Percentiles rank a stretch among this genome's conserved stretches.
Evolutionary conservation across 75 land plant species (phyloP).

Genomic region (Pseudotsuga menziesii): DNA sequence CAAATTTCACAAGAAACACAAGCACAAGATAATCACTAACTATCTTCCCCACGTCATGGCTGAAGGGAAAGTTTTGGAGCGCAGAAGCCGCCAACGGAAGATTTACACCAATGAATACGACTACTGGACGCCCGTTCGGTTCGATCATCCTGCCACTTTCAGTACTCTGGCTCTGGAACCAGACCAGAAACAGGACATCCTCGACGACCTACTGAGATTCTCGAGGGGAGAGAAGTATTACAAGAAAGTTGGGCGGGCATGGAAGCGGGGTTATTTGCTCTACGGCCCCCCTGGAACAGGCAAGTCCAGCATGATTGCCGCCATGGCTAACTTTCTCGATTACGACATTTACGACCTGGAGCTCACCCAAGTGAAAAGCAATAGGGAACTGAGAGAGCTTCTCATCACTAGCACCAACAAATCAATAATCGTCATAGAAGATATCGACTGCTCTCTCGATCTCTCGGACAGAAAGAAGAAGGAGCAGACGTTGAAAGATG

Average conservation of each 20-base stretch:
- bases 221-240: slow-evolving; percentile 30
- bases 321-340: slow-evolving; percentile 54
- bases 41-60: slow-evolving; percentile 33
- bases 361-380: slow-evolving; percentile 27
- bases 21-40: slow-evolving; percentile 15
- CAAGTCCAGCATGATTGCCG: slow-evolving; percentile 70
- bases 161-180: slow-evolving; percentile 39
- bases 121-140: slow-evolving; percentile 27
- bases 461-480: slow-evolving; percentile 10
- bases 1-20: slow-evolving; percentile 29
- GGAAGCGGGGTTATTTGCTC: slow-evolving; percentile 70
- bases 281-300: slow-evolving; percentile 71
- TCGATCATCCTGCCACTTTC: slow-evolving; percentile 48
- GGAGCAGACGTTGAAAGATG: not conserved
- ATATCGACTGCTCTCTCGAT: slow-evolving; percentile 49
- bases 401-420: slow-evolving; percentile 32
- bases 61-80: slow-evolving; percentile 15
- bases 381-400: slow-evolving; percentile 41
- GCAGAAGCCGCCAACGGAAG: slow-evolving; percentile 23
- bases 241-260: slow-evolving; percentile 49
- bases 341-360: slow-evolving; percentile 62
- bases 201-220: slow-evolving; percentile 38
- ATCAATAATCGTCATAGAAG: slow-evolving; percentile 58
- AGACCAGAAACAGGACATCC: slow-evolving; percentile 15
- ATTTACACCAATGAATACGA: slow-evolving; percentile 25